These are phyloP conservation scores for Graphiopsis chlorocephala DNA, from an alignment of 2,329 filamentous ascomycete species.

Conservation along the genomic window DNA sequence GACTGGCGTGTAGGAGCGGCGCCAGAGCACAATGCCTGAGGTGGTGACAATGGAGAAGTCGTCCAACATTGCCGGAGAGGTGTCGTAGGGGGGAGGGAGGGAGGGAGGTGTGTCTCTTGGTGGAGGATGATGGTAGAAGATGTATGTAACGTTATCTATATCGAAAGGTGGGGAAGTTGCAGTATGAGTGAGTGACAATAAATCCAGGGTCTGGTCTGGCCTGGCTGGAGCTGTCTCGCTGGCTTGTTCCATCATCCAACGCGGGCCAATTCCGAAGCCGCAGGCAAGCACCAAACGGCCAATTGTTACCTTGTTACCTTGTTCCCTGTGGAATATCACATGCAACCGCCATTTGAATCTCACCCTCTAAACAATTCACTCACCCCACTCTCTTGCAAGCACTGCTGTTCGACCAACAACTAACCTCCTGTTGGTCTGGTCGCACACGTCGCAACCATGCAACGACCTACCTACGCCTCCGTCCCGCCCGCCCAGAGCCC, in stretches of 20 bases:
- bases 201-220: not conserved
- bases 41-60: slow-evolving; percentile 95
- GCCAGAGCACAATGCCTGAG: slow-evolving; percentile 96
- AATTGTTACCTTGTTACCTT: slow-evolving; percentile 9
- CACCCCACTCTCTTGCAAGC: not conserved
- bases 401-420: not conserved
- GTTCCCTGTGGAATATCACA: no score
- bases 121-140: not conserved
- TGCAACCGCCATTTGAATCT: not conserved
- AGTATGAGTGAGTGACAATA: not conserved
- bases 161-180: slow-evolving; percentile 4
- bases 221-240: not conserved
- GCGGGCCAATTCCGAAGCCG: slow-evolving; percentile 5
- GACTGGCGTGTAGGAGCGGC: slow-evolving; percentile 76
- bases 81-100: not conserved
- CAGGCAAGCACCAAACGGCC: slow-evolving; percentile 6
- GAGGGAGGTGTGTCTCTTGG: not conserved
- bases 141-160: no score
- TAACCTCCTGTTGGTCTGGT: not conserved
- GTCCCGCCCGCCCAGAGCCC: slow-evolving; percentile 75
- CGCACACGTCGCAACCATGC: slow-evolving; percentile 59
- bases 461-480: slow-evolving; percentile 75
- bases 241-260: not conserved
- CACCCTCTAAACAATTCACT: not conserved
- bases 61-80: slow-evolving; percentile 69